Percentiles rank a stretch among this genome's conserved stretches.
These are phyloP conservation scores for Cryptosporidium sp. DNA, from an alignment of 169 alveolate species.

Conservation along the genomic window DNA sequence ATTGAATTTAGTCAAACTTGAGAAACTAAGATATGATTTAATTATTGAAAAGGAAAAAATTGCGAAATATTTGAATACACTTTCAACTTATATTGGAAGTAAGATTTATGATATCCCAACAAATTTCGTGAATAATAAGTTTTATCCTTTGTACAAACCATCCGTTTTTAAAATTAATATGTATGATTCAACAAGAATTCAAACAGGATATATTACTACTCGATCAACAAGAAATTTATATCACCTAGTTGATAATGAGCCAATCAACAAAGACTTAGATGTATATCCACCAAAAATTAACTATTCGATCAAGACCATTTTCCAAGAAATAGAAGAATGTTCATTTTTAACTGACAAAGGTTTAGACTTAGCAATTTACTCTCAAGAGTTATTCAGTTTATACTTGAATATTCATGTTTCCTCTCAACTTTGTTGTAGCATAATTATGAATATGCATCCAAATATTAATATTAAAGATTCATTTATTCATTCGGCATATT, in stretches of 20 bases:
- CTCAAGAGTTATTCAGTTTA: neutral
- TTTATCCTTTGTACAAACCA: conserved; percentile 51
- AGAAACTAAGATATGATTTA: conserved; percentile 38
- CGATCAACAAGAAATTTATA: conserved; percentile 28
- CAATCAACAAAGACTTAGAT: conserved; percentile 3
- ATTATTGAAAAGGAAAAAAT: conserved; percentile 46
- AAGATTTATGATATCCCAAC: conserved; percentile 57
- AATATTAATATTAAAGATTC: conserved; percentile 51
- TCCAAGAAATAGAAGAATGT: conserved; percentile 36
- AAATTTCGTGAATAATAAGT: neutral
- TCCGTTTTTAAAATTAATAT: conserved; percentile 30
- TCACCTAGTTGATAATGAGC: conserved; percentile 11
- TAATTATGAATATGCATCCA: conserved; percentile 40
- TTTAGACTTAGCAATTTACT: conserved; percentile 43
- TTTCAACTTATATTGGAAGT: conserved; percentile 30
- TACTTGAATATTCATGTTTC: conserved; percentile 19
- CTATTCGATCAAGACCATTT: neutral
- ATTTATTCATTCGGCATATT: conserved; percentile 41
- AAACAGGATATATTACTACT: conserved; percentile 10
- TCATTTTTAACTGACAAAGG: conserved; percentile 49
- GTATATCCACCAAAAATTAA: conserved; percentile 30
- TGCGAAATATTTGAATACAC: neutral
- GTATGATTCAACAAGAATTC: conserved; percentile 6
- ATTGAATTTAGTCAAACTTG: conserved; percentile 28
- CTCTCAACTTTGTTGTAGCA: conserved; percentile 16